Conservation (phyloP, 352 stramenopile species). For the Phytopythium oedochilum region DNA sequence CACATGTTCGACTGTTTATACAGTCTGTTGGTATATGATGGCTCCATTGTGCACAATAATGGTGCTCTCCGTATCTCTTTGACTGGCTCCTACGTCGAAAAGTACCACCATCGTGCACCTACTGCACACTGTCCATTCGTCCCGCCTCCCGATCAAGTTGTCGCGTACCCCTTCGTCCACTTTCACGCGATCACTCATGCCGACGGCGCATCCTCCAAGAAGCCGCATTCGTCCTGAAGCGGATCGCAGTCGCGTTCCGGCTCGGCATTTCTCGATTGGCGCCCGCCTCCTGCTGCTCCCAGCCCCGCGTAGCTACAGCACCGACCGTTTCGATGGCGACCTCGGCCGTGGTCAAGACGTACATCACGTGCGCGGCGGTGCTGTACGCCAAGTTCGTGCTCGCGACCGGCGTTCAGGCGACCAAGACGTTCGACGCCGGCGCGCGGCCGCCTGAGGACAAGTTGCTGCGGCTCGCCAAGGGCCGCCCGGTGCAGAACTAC, state of each 20-base stretch:
- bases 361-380: conserved; percentile 26
- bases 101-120: too few species aligned
- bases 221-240: too few species aligned
- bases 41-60: too few species aligned
- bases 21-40: too few species aligned
- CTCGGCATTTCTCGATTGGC: too few species aligned
- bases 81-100: neutral
- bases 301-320: too few species aligned
- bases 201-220: neutral
- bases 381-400: conserved; percentile 41
- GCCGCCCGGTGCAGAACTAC: conserved; percentile 29
- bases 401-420: conserved; percentile 24
- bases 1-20: too few species aligned
- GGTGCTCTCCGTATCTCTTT: neutral
- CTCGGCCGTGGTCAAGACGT: conserved; percentile 23
- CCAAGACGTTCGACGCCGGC: conserved; percentile 27
- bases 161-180: neutral
- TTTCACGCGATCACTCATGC: conserved; percentile 23
- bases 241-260: too few species aligned
- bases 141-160: conserved; percentile 13
- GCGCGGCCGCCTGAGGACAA: conserved; percentile 34
- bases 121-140: neutral
- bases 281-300: too few species aligned
- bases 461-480: conserved; percentile 16
- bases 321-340: neutral